These are phyloP conservation scores for Graphilbum ipis-grandicollis DNA, from an alignment of 2,329 filamentous ascomycete genomes.

Conservation along the genomic window DNA sequence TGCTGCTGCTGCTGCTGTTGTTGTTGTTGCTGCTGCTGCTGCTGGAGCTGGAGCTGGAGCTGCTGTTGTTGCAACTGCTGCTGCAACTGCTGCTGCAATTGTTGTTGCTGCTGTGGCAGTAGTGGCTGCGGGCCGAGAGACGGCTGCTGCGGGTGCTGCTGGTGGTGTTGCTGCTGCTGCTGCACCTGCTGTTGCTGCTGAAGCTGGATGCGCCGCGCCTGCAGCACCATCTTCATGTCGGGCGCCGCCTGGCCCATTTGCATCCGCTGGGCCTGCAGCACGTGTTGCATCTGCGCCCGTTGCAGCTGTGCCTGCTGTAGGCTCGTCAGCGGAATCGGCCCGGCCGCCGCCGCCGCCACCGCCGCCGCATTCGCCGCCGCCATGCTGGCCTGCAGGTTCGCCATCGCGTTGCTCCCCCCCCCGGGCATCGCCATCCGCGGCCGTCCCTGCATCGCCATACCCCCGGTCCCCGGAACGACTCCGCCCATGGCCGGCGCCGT, in stretches of 20 bases:
- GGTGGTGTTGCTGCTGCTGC: conserved; percentile 40
- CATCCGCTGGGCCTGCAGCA: conserved; percentile 48
- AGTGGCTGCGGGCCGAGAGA: conserved; percentile 15
- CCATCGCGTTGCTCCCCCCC: conserved; percentile 31
- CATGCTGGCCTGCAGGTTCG: conserved; percentile 29
- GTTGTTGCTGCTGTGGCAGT: not conserved
- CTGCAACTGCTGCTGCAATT: conserved; percentile 9
- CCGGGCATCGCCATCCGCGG: conserved; percentile 36
- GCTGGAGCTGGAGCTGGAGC: conserved; percentile 27
- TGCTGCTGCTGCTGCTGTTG: conserved; percentile 38
- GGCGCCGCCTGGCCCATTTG: conserved; percentile 40
- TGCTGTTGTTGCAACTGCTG: conserved; percentile 33
- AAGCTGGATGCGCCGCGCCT: conserved; percentile 30
- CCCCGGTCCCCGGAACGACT: no score
- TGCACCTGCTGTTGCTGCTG: conserved; percentile 40
- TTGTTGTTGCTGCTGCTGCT: conserved; percentile 16
- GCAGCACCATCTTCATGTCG: conserved; percentile 30
- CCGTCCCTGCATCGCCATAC: conserved; percentile 27
- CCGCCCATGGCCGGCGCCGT: conserved; percentile 23
- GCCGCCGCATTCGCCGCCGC: no score
- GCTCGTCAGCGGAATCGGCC: conserved; percentile 42
- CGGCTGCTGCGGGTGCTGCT: conserved; percentile 13
- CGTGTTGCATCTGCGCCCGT: conserved; percentile 40
- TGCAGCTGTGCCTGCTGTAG: conserved; percentile 53
- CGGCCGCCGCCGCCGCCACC: conserved; percentile 31